phyloP scores from a whole-genome alignment of 305 asterid genomes.

The Plantago lanceolata region DNA sequence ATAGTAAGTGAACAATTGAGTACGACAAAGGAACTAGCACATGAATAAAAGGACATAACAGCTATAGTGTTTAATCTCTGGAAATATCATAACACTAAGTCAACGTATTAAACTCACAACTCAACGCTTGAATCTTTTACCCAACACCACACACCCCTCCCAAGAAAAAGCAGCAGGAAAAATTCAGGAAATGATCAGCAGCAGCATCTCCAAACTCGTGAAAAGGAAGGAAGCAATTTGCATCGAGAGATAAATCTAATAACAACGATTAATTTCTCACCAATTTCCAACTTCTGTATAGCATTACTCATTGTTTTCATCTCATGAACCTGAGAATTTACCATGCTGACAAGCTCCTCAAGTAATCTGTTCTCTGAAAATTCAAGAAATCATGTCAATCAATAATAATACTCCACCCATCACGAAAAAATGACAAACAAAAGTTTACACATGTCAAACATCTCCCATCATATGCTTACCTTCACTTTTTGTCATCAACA shows the following conservation, averaged over 20 bases:
- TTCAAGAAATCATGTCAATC: conserved; percentile 21
- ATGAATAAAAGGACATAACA: too few relatives aligned
- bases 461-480: conserved; percentile 37
- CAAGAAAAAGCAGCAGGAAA: too few relatives aligned
- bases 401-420: not conserved
- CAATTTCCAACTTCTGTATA: conserved; percentile 70
- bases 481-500: conserved; percentile 62
- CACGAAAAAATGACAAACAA: not conserved
- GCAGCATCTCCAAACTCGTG: too few relatives aligned
- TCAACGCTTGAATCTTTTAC: too few relatives aligned
- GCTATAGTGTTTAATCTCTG: too few relatives aligned
- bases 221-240: too few relatives aligned
- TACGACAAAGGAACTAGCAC: too few relatives aligned
- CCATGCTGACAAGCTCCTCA: conserved; percentile 67
- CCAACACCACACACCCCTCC: too few relatives aligned
- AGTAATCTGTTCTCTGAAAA: conserved; percentile 77
- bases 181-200: too few relatives aligned
- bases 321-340: conserved; percentile 73
- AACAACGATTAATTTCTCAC: conserved; percentile 24
- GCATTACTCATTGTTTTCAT: conserved; percentile 79
- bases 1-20: too few relatives aligned
- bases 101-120: too few relatives aligned
- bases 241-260: conserved; percentile 10
- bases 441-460: not conserved
- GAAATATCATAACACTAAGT: too few relatives aligned